Evolutionary conservation across 148 eudicot species (phyloP).

Genomic region (Camellia sinensis): DNA sequence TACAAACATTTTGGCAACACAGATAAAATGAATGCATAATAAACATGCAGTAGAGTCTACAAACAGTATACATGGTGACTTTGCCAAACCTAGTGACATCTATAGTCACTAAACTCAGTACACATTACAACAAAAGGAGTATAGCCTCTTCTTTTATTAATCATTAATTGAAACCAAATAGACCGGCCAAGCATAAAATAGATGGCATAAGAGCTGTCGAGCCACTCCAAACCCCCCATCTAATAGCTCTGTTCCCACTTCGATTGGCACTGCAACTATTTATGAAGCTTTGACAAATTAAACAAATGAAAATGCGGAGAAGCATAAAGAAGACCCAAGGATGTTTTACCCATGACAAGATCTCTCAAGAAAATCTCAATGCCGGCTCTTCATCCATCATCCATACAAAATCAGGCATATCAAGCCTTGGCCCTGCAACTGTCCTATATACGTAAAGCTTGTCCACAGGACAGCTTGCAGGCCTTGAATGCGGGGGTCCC

Average conservation of each 20-base stretch:
- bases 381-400: constrained; percentile 40
- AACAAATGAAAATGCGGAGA: constrained; percentile 6
- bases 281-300: constrained; percentile 10
- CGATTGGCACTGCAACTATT: constrained; percentile 25
- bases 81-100: too few relatives aligned
- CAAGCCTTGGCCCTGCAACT: constrained; percentile 70
- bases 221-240: constrained; percentile 10
- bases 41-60: too few relatives aligned
- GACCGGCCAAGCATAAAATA: constrained; percentile 35
- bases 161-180: constrained; percentile 17
- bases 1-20: too few relatives aligned
- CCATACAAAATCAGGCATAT: constrained; percentile 68
- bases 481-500: constrained; percentile 44
- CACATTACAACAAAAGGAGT: constrained; percentile 10
- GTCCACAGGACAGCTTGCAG: constrained; percentile 61
- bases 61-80: too few relatives aligned
- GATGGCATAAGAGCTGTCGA: constrained; percentile 19
- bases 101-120: background rate
- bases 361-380: constrained; percentile 19
- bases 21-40: too few relatives aligned
- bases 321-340: background rate
- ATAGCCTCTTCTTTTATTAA: constrained; percentile 24
- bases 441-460: constrained; percentile 81
- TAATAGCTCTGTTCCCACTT: background rate
- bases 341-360: background rate